phyloP scores from a whole-genome alignment of 305 asterid genomes.

The Stenogyne calaminthoides region DNA sequence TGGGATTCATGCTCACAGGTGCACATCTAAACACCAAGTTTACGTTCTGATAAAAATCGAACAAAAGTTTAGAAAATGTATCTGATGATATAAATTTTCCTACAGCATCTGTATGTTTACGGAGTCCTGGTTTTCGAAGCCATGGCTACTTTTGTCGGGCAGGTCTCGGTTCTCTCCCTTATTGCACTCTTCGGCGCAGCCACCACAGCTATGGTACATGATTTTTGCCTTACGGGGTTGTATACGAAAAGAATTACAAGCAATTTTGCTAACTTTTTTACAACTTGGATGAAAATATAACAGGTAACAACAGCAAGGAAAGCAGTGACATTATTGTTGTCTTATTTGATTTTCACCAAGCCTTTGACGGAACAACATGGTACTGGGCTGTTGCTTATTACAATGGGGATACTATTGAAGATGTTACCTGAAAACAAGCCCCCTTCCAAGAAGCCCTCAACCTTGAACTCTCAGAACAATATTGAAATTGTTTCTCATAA shows the following conservation, averaged over 20 bases:
- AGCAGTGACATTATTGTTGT: conserved; percentile 69
- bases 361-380: conserved; percentile 77
- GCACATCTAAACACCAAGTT: neutral
- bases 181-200: conserved; percentile 81
- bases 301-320: conserved; percentile 81
- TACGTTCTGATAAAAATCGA: neutral
- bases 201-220: conserved; percentile 73
- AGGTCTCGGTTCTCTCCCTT: conserved; percentile 81
- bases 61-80: neutral
- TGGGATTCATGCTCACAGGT: conserved; percentile 87
- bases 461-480: conserved; percentile 29
- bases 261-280: neutral
- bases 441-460: conserved; percentile 33
- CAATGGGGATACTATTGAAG: conserved; percentile 72
- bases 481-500: conserved; percentile 19
- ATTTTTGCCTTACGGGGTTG: neutral
- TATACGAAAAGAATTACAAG: no score
- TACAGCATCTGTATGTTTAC: conserved; percentile 76
- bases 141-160: conserved; percentile 74
- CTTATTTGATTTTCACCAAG: conserved; percentile 72
- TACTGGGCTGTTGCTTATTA: conserved; percentile 59
- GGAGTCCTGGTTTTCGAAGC: conserved; percentile 86
- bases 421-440: conserved; percentile 66
- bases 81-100: neutral
- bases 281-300: no score